Conservation (phyloP, 306 rosid genomes). For the Vigna hirtella region DNA sequence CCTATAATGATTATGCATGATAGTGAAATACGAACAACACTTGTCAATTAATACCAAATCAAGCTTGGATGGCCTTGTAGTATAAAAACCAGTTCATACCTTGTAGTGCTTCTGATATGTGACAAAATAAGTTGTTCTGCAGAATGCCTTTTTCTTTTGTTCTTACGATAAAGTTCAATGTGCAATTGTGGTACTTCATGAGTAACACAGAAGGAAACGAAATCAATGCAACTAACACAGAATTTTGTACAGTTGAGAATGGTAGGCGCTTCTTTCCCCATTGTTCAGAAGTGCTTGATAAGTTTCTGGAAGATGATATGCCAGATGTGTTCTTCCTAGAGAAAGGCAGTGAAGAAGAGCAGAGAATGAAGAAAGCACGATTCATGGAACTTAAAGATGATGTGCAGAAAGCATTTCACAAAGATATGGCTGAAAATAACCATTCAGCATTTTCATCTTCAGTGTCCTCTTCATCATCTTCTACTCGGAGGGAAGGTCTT, state of each 20-base stretch:
- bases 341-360: constrained; percentile 78
- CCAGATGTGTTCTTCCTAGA: constrained; percentile 74
- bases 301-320: constrained; percentile 74
- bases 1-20: constrained; percentile 14
- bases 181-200: not conserved
- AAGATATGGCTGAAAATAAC: constrained; percentile 72
- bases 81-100: no score
- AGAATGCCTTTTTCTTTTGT: not conserved
- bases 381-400: constrained; percentile 92
- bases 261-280: constrained; percentile 91
- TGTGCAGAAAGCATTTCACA: constrained; percentile 82
- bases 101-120: no score
- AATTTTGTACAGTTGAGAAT: constrained; percentile 66
- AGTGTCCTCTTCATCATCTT: constrained; percentile 60
- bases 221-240: constrained; percentile 32
- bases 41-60: constrained; percentile 3
- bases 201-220: constrained; percentile 7
- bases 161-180: not conserved
- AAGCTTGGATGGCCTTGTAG: constrained; percentile 33
- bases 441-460: constrained; percentile 58
- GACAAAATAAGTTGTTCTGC: not conserved
- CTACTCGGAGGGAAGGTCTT: constrained; percentile 53
- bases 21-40: not conserved
- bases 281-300: constrained; percentile 93
- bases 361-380: constrained; percentile 64